phyloP scores from a whole-genome alignment of 164 flowering plant genomes.

The Euptelea pleiosperma region DNA sequence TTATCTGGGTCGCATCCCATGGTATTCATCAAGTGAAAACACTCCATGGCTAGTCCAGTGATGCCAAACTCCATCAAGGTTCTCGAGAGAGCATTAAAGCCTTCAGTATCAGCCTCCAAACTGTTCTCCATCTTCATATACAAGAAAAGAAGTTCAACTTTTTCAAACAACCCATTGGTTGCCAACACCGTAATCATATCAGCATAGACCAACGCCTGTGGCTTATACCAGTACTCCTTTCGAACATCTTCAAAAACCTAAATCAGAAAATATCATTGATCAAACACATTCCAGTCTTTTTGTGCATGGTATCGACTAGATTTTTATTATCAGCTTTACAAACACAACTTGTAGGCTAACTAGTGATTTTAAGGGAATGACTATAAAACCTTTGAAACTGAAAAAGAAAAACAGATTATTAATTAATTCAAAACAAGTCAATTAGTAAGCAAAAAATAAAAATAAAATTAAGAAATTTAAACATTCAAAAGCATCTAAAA shows the following conservation, averaged over 20 bases:
- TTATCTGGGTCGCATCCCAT: conserved; percentile 58
- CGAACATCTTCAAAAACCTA: conserved; percentile 69
- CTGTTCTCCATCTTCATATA: conserved; percentile 42
- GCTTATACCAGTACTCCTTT: conserved; percentile 75
- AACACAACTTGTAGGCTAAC: background rate
- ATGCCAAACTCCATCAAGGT: conserved; percentile 35
- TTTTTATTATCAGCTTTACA: background rate
- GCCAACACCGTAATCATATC: conserved; percentile 55
- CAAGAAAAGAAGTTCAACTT: conserved; percentile 34
- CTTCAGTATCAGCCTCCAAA: conserved; percentile 43
- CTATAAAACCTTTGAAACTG: too few species aligned
- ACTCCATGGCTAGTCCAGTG: conserved; percentile 42
- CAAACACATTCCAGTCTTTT: background rate
- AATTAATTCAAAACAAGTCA: too few species aligned
- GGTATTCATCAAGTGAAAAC: conserved; percentile 54
- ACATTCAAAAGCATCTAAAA: too few species aligned
- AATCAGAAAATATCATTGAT: conserved; percentile 1
- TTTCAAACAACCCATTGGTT: conserved; percentile 43
- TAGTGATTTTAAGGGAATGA: too few species aligned
- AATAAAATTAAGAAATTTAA: too few species aligned
- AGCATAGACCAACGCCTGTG: conserved; percentile 49
- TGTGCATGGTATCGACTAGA: background rate
- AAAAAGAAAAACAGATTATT: too few species aligned
- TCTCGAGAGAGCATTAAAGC: conserved; percentile 48
- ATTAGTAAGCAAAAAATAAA: too few species aligned